Evolutionary conservation across 257 asterid genomes (phyloP).

Genomic region (Nicotiana paniculata): DNA sequence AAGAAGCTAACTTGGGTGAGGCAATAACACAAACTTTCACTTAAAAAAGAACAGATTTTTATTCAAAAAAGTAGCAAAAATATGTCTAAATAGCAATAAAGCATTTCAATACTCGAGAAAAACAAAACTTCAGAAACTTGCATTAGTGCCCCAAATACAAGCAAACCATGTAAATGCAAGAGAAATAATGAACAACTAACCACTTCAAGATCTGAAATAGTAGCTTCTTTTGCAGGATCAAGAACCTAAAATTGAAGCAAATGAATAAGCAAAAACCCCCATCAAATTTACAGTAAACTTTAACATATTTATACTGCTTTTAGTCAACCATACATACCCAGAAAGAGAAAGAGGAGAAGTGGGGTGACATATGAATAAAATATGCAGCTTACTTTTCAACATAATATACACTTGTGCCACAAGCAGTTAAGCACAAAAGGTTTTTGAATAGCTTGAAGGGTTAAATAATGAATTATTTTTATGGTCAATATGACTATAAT

Average conservation of each 20-base stretch:
- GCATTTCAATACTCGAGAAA: background rate
- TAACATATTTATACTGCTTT: background rate
- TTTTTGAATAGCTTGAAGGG: background rate
- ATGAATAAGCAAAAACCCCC: background rate
- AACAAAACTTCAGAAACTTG: background rate
- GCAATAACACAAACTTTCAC: background rate
- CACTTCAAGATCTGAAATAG: background rate
- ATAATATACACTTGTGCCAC: background rate
- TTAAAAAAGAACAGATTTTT: background rate
- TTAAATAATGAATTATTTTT: background rate
- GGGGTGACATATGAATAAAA: background rate
- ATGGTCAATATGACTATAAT: background rate
- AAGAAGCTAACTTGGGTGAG: background rate
- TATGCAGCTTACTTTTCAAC: background rate
- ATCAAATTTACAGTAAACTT: background rate
- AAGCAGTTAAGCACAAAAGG: background rate
- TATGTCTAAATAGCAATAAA: background rate
- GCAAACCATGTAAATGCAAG: background rate
- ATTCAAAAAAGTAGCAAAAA: background rate
- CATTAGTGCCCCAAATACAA: background rate
- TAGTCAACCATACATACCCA: background rate
- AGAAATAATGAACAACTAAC: background rate
- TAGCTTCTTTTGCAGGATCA: background rate
- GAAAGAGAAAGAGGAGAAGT: background rate
- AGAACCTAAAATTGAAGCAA: conserved; percentile 6